Evolutionary conservation across 148 eudicot species (phyloP), one percentile per base, ranked within the genome.

Genomic region (Camellia sinensis): DNA sequence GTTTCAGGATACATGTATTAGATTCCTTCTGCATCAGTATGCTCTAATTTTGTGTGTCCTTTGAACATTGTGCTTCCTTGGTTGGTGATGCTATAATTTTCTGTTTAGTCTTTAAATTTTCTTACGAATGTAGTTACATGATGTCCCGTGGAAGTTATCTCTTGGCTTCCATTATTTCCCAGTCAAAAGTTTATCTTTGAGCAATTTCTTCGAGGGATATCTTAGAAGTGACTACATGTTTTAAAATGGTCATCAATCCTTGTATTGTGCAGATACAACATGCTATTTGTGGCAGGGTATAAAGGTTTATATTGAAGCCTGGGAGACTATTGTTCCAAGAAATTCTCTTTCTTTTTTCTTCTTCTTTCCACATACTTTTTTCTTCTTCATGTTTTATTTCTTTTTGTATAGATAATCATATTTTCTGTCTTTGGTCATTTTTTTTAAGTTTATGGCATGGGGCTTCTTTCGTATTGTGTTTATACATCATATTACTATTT

Each of bases 231-330:
- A 48, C 57, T n/a, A 41, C 52, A 71, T 71, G 44, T 10, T 11
- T 45, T 4, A 8, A 46, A 3, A 46, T 71, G 52, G 19, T 7
- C 59, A 48, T 71, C 5, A 19, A 45, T 70, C 73, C 72, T n/a
- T 41, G 52, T 56, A 13, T 52, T 50, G 3, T 29, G 43, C 60
- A 52, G 74, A 71, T 48, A 71, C 56, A 19, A 46, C 40, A 19
- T 71, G 52, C 59, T 71, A 37, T 68, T 68, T 48, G 56, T 48
- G 4, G 17, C 37, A 48, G 74, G 57, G 59, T 71, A 71, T n/a
- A 21, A 21, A 45, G 57, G 18, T 71, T 0, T 71, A 53, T 48
- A 12, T 48, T n/a, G 74, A 71, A 22, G 62, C 15, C 40, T 71
- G 74, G 59, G 57, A 71, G 40, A 6, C 37, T 59, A 2, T 19